A percentile compares a stretch with the other conserved stretches of the same genome.
phyloP scores from a whole-genome alignment of 2,329 filamentous ascomycete genomes.

The Fusarium staphyleae region DNA sequence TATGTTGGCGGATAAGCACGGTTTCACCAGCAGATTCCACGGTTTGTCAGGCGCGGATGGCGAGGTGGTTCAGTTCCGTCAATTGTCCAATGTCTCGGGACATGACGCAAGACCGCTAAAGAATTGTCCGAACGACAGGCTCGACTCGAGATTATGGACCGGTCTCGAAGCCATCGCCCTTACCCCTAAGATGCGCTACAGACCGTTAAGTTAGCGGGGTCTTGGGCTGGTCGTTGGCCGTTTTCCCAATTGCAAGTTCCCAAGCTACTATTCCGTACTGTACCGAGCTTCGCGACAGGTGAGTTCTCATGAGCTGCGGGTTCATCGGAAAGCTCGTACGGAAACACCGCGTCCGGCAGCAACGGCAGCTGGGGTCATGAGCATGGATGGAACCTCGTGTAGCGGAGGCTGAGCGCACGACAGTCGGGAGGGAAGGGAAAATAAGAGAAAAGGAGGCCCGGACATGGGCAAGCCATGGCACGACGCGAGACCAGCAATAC shows the following conservation, averaged over 20 bases:
- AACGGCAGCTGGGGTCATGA: constrained; percentile 21
- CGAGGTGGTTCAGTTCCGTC: constrained; percentile 9
- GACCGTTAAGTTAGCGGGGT: constrained; percentile 22
- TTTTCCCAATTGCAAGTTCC: constrained; percentile 18
- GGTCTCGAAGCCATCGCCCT: constrained; percentile 19
- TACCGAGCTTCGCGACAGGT: constrained; percentile 21
- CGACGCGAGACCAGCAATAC: constrained; percentile 40
- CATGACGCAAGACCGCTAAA: constrained; percentile 16
- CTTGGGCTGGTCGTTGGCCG: constrained; percentile 11
- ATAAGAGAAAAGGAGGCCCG: constrained; percentile 6
- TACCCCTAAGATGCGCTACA: constrained; percentile 22
- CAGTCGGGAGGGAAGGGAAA: neutral
- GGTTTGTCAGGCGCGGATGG: constrained; percentile 11
- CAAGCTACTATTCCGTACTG: no score
- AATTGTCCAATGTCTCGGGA: constrained; percentile 2
- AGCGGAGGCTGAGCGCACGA: constrained; percentile 9
- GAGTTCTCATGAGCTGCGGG: neutral
- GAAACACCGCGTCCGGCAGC: constrained; percentile 13
- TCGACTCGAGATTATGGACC: constrained; percentile 10
- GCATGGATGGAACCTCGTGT: constrained; percentile 8
- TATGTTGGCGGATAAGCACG: constrained; percentile 24
- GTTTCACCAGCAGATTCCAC: constrained; percentile 31
- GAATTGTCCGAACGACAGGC: constrained; percentile 12
- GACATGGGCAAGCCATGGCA: constrained; percentile 26
- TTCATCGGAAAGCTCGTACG: neutral